These are phyloP conservation scores for Lepiota venenata DNA, from an alignment of 768 basidiomycete genomes.

Conservation along the genomic window DNA sequence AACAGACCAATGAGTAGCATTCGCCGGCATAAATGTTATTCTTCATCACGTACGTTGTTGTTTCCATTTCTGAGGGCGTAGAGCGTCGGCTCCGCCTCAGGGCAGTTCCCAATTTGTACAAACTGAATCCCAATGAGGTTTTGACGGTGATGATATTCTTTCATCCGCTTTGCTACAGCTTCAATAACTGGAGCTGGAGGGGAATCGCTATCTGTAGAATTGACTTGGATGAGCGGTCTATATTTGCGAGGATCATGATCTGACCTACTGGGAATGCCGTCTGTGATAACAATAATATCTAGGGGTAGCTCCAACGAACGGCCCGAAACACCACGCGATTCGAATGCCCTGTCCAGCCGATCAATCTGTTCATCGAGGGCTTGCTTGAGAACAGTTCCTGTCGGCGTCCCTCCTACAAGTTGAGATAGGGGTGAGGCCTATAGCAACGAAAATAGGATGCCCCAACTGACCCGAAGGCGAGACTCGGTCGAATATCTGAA, in stretches of 20 bases:
- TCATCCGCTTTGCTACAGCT: conserved; percentile 20
- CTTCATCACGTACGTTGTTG: conserved; percentile 19
- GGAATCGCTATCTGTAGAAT: not conserved
- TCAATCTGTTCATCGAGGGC: conserved; percentile 15
- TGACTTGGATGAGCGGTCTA: not conserved
- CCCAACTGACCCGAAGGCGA: conserved; percentile 13
- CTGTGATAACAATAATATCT: conserved; percentile 31
- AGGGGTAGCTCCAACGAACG: conserved; percentile 24
- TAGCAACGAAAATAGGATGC: not conserved
- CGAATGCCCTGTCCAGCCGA: conserved; percentile 19
- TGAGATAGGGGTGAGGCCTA: not conserved
- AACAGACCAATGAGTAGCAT: not conserved
- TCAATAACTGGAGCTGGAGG: conserved; percentile 15
- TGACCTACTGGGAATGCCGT: conserved; percentile 27
- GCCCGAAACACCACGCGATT: not conserved
- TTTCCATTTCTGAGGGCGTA: conserved; percentile 22
- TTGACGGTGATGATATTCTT: conserved; percentile 24
- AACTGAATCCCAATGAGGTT: conserved; percentile 31
- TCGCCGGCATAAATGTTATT: no score
- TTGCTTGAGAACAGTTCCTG: conserved; percentile 21
- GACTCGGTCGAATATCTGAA: conserved; percentile 18
- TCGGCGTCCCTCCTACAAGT: conserved; percentile 25
- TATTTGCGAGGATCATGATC: not conserved
- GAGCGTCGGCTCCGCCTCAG: conserved; percentile 18
- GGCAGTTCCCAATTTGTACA: conserved; percentile 30